Evolutionary conservation across 768 basidiomycete species (phyloP).

Genomic region (Chalciporus chontae): DNA sequence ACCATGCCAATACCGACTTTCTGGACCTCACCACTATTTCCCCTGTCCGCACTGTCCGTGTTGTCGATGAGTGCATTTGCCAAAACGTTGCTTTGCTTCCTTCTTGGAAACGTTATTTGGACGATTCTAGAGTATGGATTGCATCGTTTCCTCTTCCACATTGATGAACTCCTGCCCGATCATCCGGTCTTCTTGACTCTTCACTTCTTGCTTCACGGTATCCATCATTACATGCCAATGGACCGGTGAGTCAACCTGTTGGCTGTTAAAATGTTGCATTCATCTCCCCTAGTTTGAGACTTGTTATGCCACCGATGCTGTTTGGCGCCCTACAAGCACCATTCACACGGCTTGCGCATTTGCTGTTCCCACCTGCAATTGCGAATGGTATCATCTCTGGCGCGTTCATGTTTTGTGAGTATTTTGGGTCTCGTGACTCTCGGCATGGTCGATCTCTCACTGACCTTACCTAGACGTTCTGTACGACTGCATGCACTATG

Average conservation of each 20-base stretch:
- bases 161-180: conserved; percentile 87
- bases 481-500: conserved; percentile 92
- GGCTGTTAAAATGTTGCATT: neutral
- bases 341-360: conserved; percentile 81
- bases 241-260: conserved; percentile 55
- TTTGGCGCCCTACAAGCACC: conserved; percentile 78
- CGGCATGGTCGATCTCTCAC: conserved; percentile 4
- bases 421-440: neutral
- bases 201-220: conserved; percentile 92
- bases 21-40: conserved; percentile 51
- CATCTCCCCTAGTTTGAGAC: conserved; percentile 56
- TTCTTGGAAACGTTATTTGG: conserved; percentile 88
- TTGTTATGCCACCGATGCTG: conserved; percentile 94
- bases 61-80: conserved; percentile 50
- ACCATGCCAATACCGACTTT: conserved; percentile 65
- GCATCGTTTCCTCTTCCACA: conserved; percentile 97
- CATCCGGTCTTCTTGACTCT: conserved; percentile 70
- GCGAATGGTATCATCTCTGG: conserved; percentile 94
- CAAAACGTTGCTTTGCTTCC: conserved; percentile 66
- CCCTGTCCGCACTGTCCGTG: conserved; percentile 43
- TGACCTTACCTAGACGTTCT: conserved; percentile 53
- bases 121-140: conserved; percentile 89
- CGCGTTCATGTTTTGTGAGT: conserved; percentile 66
- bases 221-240: conserved; percentile 98
- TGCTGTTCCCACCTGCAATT: conserved; percentile 74